Evolutionary conservation across 805 yeast species (phyloP).

Genomic region (Wickerhamiella alocasiicola): DNA sequence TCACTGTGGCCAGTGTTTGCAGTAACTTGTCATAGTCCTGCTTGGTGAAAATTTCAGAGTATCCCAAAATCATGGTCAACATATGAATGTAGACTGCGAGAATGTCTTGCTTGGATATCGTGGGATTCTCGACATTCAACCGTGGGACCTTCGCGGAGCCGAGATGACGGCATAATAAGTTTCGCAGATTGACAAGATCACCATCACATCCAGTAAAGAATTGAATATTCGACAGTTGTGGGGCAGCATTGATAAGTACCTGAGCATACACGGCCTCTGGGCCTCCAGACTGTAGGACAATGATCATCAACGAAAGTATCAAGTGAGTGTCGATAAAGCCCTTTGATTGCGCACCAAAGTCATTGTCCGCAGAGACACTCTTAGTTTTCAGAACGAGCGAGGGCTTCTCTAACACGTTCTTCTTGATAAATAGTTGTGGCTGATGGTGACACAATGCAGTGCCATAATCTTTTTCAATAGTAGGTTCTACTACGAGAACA

Average conservation of each 20-base stretch:
- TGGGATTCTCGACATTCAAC: not conserved
- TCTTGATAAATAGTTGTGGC: slow-evolving; percentile 30
- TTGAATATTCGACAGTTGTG: slow-evolving; percentile 48
- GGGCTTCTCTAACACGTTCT: slow-evolving; percentile 26
- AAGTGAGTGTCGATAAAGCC: slow-evolving; percentile 33
- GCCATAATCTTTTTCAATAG: slow-evolving; percentile 18
- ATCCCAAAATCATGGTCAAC: slow-evolving; percentile 43
- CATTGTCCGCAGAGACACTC: not conserved
- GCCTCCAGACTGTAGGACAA: slow-evolving; percentile 37
- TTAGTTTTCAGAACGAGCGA: slow-evolving; percentile 23
- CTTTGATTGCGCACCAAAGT: not conserved
- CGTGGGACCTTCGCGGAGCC: slow-evolving; percentile 20
- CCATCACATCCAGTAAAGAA: slow-evolving; percentile 35
- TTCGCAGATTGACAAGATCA: slow-evolving; percentile 33
- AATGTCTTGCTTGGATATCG: slow-evolving; percentile 12
- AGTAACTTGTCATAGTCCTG: slow-evolving; percentile 53
- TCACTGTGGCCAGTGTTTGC: slow-evolving; percentile 44
- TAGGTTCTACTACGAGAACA: slow-evolving; percentile 16
- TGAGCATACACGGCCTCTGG: slow-evolving; percentile 59
- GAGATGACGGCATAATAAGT: slow-evolving; percentile 44
- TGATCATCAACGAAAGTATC: slow-evolving; percentile 37
- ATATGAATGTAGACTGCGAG: slow-evolving; percentile 36
- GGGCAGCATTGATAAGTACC: slow-evolving; percentile 51
- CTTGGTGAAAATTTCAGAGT: slow-evolving; percentile 38
- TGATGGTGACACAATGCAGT: slow-evolving; percentile 23